Base-by-base conservation (phyloP, 441 rosid genomes). In the Adansonia grandidieri region DNA sequence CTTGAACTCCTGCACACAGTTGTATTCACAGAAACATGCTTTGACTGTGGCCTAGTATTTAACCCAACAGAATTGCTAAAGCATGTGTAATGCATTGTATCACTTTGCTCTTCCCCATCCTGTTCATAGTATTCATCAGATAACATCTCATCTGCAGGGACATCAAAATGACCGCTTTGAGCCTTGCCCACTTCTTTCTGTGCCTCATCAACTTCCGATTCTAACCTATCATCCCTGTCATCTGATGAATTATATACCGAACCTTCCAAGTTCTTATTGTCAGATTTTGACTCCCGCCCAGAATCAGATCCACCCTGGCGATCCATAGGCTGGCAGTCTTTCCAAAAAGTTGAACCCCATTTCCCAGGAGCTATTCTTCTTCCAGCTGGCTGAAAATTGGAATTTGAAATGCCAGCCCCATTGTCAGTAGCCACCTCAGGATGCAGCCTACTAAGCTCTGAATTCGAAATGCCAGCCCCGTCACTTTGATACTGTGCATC, bases 41-140 rank as follows among this genome's bases (percentile, higher is more conserved):
- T 88, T 22, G 91, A 76, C 74, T 88, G 91, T 20, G 85, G 84
- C 83, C 91, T 85, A 66, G 92, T 86, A 82, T 81, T 90, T 78
- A 82, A 79, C 69, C 87, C 93, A 53, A 80, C 65, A 72, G 97
- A 82, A 80, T 87, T 85, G 82, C 78, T 83, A 80, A 88, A 81
- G 73, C 89, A 91, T 86, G 86, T 85, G 79, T 88, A 89, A 64
- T 82, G 92, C 84, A 86, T 79, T 13, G 91, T 87, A 78, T 95
- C 98, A 74, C 94, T 91, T 79, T 90, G 98, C 78, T 92, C 93
- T 85, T 95, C 98, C 80, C 97, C 98, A 87, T 92, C 99, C 84
- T 97, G 99, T 87, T 97, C 99, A 74, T 97, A 97, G 84, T 97
- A 97, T 83, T 97, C 99, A 88, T 97, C 99, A 76, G 99, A 97